Percentiles rank a stretch among this genome's conserved stretches.
phyloP scores from a whole-genome alignment of 2,329 filamentous ascomycete genomes.

The Mycosphaerella sp. region DNA sequence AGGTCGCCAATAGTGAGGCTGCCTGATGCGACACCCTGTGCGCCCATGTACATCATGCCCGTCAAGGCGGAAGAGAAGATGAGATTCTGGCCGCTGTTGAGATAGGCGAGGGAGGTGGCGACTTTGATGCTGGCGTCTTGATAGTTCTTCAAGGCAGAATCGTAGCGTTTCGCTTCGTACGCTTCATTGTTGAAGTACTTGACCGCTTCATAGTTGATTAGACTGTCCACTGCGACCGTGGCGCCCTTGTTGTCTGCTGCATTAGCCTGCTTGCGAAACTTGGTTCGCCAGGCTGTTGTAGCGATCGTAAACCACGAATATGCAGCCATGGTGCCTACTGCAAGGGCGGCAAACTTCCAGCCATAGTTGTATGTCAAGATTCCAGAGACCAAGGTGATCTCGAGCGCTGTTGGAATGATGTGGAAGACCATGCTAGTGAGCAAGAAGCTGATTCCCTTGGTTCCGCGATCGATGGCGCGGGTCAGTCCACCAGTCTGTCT shows the following conservation, averaged over 20 bases:
- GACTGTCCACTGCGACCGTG: slow-evolving; percentile 88
- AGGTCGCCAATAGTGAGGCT: slow-evolving; percentile 86
- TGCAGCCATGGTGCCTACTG: slow-evolving; percentile 79
- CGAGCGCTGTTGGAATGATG: slow-evolving; percentile 83
- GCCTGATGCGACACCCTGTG: slow-evolving; percentile 77
- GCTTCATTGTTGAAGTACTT: slow-evolving; percentile 99
- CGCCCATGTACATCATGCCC: slow-evolving; percentile 96
- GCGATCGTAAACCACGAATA: slow-evolving; percentile 97
- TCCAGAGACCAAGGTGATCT: slow-evolving; percentile 92
- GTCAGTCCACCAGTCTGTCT: slow-evolving; percentile 94
- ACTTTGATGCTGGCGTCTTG: slow-evolving; percentile 96
- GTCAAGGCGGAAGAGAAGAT: slow-evolving; percentile 94
- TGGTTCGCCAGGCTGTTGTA: slow-evolving; percentile 95
- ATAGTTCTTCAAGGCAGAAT: slow-evolving; percentile 77
- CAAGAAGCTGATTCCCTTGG: slow-evolving; percentile 96
- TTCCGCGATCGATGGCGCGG: slow-evolving; percentile 89
- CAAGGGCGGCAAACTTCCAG: slow-evolving; percentile 83
- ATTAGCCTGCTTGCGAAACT: slow-evolving; percentile 91
- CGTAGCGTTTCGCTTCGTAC: slow-evolving; percentile 86
- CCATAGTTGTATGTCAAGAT: slow-evolving; percentile 97
- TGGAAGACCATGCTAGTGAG: slow-evolving; percentile 99
- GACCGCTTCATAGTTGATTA: slow-evolving; percentile 98
- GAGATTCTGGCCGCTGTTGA: slow-evolving; percentile 93
- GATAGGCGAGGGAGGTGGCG: slow-evolving; percentile 81
- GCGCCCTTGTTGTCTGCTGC: slow-evolving; percentile 93